These are phyloP conservation scores for Hypocrella siamensis DNA, from an alignment of 2,329 filamentous ascomycete genomes.

Conservation along the genomic window DNA sequence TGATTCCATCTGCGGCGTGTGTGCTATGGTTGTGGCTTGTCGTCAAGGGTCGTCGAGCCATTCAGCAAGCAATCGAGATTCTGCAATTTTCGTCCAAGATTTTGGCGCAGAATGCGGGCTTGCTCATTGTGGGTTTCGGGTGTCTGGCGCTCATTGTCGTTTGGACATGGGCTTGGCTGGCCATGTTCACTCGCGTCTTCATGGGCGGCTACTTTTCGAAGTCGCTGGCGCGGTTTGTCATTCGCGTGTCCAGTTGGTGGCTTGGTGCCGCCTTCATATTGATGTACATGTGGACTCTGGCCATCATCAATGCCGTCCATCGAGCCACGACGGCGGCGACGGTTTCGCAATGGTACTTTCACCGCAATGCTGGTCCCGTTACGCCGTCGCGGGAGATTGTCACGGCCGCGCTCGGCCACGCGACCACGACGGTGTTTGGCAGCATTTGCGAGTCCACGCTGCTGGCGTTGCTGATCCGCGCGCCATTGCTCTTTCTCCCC, in stretches of 20 bases:
- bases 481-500: constrained; percentile 75
- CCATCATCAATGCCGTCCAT: constrained; percentile 76
- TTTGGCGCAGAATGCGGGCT: constrained; percentile 65
- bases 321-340: constrained; percentile 85
- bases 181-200: constrained; percentile 93
- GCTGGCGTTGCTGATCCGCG: constrained; percentile 61
- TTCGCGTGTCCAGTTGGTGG: constrained; percentile 87
- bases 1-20: constrained; percentile 59
- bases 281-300: constrained; percentile 90
- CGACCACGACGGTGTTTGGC: constrained; percentile 74
- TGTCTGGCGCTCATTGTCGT: constrained; percentile 60
- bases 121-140: constrained; percentile 70
- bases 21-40: constrained; percentile 74
- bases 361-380: constrained; percentile 66
- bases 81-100: constrained; percentile 87
- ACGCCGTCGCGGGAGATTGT: constrained; percentile 72
- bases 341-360: constrained; percentile 98
- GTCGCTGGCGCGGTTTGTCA: constrained; percentile 50
- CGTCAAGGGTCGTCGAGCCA: constrained; percentile 61
- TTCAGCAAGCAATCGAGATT: constrained; percentile 73
- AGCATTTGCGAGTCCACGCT: constrained; percentile 83
- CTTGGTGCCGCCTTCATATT: constrained; percentile 82
- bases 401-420: constrained; percentile 65
- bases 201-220: constrained; percentile 73
- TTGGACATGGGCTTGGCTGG: constrained; percentile 94